Conservation (phyloP, 148 eudicot species). For the Polygonum aviculare region DNA sequence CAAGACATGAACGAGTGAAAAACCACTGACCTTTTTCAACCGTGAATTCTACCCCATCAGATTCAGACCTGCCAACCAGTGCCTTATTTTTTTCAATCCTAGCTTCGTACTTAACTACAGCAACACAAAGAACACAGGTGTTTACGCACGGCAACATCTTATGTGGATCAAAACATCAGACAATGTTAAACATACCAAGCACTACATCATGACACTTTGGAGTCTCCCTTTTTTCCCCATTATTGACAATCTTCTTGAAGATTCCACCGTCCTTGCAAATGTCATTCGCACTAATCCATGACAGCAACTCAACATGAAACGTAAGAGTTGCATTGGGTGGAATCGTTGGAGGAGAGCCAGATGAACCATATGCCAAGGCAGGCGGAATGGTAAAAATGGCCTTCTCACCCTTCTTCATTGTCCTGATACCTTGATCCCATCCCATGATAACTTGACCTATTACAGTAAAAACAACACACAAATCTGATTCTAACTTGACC, state of each 20-base stretch:
- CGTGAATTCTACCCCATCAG: conserved; percentile 75
- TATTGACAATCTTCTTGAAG: conserved; percentile 38
- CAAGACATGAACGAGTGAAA: background rate
- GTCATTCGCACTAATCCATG: conserved; percentile 19
- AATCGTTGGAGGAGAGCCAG: conserved; percentile 60
- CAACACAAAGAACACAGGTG: background rate
- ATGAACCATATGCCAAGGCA: conserved; percentile 44
- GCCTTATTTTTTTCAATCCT: conserved; percentile 74
- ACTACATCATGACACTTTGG: conserved; percentile 94
- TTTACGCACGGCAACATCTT: background rate
- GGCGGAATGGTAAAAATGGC: conserved; percentile 42
- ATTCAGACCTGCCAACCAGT: conserved; percentile 51
- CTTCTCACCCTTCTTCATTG: conserved; percentile 50
- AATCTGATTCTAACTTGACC: background rate
- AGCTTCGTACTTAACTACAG: conserved; percentile 69
- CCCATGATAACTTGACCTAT: conserved; percentile 30
- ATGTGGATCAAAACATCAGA: background rate
- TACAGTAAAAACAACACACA: background rate
- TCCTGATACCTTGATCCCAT: conserved; percentile 66
- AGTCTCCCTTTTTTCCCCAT: conserved; percentile 75
- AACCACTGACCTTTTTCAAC: conserved; percentile 51
- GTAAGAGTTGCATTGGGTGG: conserved; percentile 36
- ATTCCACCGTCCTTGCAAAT: conserved; percentile 74
- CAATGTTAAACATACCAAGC: conserved; percentile 38
- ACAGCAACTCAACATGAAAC: conserved; percentile 6